Conservation (phyloP, 768 basidiomycete species). For the Lyophyllum semitale region DNA sequence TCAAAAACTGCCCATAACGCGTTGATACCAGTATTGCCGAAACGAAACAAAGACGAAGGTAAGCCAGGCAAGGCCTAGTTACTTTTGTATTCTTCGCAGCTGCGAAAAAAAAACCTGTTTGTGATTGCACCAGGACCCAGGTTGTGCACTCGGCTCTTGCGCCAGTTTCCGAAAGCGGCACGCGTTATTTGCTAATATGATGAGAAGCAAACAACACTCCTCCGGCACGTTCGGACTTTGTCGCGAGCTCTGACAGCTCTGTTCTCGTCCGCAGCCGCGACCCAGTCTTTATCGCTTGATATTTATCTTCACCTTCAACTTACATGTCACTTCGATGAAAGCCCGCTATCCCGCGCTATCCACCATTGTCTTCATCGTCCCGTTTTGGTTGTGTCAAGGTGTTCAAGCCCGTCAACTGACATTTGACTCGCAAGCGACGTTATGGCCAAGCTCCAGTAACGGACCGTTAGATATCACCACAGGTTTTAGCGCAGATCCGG, state of each 20-base stretch:
- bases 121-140: too few species aligned
- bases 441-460: constrained; percentile 9
- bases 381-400: neutral
- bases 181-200: neutral
- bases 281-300: neutral
- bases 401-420: constrained; percentile 9
- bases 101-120: too few species aligned
- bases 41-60: too few species aligned
- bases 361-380: neutral
- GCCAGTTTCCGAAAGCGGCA: neutral
- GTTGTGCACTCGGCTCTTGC: too few species aligned
- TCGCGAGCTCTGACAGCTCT: neutral
- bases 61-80: too few species aligned
- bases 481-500: neutral
- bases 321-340: constrained; percentile 20
- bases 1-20: too few species aligned
- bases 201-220: neutral
- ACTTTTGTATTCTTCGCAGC: too few species aligned
- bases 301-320: neutral
- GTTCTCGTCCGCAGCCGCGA: neutral
- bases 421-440: constrained; percentile 13
- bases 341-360: neutral
- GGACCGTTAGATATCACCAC: constrained; percentile 2
- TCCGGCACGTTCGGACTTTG: neutral
- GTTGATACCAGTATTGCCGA: too few species aligned